Base-by-base conservation (phyloP, 78 protist genomes). In the Dictyostelium intermedium region DNA sequence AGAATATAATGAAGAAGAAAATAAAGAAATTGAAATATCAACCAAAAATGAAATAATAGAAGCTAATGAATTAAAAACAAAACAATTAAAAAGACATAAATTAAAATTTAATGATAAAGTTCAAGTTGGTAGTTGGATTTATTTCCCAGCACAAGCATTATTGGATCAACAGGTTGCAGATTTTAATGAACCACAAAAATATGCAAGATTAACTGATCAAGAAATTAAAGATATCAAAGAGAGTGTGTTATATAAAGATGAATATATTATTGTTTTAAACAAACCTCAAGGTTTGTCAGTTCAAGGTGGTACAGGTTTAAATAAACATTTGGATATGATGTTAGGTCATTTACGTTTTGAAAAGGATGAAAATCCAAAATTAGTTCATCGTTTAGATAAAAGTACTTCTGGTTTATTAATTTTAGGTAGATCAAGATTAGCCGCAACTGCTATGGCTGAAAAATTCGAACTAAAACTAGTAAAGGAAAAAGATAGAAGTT, bases 301-400 rank as follows among this genome's bases (percentile, higher is more conserved):
- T 16, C 96, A 94, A 82, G 96, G 96, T 82, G 96, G 96, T 5
- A 37, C 93, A 34, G 92, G 92, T 37, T 60, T 94, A 23, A 81
- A 70, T 41, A 87, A 83, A 60, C 91, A 83, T 79, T 74, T 94
- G 23, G 96, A 94, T 74, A 82, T 82, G 85, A 79, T 94, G 92
- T 20, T 94, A 5, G n/a, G 61, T 4, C 91, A 87, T 81, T 35
- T 94, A 27, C 79, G 91, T 43, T 94, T 84, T 69, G 91, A 85
- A 16, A 18, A 30, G 14, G 56, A 32, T 13, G 93, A 87, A 43
- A 37, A 86, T 66, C 77, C 81, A n/a, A 80, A 87, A 87, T 34
- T 87, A 18, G 84, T 87, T 25, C 80, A 87, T 43, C 70, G 92
- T 61, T 45, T 87, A 11, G 92, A 87, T 80, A 35, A 18, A 20